A percentile compares a stretch with the other conserved stretches of the same genome.
Conservation (phyloP, 1,284 basidiomycete species). For the Apiotrichum montevideense region DNA sequence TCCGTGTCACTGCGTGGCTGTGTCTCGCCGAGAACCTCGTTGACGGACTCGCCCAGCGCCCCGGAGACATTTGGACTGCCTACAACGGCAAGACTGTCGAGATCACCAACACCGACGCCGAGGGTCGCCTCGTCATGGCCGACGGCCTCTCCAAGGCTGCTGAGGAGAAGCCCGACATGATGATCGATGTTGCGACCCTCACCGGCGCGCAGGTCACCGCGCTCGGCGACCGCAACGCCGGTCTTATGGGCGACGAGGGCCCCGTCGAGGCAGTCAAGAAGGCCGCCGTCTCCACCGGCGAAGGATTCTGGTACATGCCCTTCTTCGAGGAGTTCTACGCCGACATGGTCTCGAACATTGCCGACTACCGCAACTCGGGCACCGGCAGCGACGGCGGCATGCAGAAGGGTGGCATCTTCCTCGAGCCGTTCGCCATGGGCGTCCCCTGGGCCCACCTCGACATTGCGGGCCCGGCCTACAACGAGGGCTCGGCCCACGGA, state of each 20-base stretch:
- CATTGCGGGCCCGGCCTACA: constrained; percentile 5
- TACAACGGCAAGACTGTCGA: constrained; percentile 11
- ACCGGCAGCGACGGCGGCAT: constrained; percentile 11
- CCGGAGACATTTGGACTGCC: constrained; percentile 6
- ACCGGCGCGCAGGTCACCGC: constrained; percentile 16
- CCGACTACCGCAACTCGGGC: constrained; percentile 17
- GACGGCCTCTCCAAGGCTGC: constrained; percentile 7
- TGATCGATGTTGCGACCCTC: constrained; percentile 15
- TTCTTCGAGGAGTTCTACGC: constrained; percentile 16
- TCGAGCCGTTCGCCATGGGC: constrained; percentile 4
- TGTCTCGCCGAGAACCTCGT: constrained; percentile 13
- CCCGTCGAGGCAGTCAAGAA: constrained; percentile 11
- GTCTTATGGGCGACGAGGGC: constrained; percentile 17
- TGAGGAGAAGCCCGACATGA: constrained; percentile 6
- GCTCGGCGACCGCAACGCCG: constrained; percentile 16
- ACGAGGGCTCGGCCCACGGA: background rate
- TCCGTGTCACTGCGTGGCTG: constrained; percentile 9
- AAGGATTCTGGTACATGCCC: constrained; percentile 19
- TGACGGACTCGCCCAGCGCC: constrained; percentile 2
- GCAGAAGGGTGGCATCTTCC: constrained; percentile 17
- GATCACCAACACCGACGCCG: constrained; percentile 11
- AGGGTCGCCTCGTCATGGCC: constrained; percentile 14
- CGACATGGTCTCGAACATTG: constrained; percentile 13
- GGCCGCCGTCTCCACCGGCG: constrained; percentile 5
- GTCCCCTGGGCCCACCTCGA: constrained; percentile 5